These are phyloP conservation scores for Medicago arabica DNA, from an alignment of 306 rosid genomes.

Conservation along the genomic window DNA sequence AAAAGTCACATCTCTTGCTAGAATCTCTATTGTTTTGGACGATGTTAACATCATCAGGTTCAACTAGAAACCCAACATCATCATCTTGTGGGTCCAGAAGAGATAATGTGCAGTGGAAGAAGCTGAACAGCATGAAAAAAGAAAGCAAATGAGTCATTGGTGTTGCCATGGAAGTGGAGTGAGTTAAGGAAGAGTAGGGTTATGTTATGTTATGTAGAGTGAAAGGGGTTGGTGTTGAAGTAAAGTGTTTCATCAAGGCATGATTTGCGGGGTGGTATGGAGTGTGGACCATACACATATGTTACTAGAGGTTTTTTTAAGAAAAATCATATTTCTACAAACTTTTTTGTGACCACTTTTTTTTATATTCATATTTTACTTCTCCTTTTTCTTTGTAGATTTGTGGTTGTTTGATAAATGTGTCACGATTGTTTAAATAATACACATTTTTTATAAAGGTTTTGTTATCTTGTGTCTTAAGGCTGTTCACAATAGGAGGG, in stretches of 20 bases:
- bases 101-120: constrained; percentile 44
- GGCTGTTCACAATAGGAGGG: no score
- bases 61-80: constrained; percentile 55
- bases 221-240: constrained; percentile 33
- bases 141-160: constrained; percentile 40
- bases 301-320: no score
- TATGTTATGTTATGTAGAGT: constrained; percentile 43
- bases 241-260: constrained; percentile 55
- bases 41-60: constrained; percentile 59
- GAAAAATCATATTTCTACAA: no score
- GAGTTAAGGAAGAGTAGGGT: neutral
- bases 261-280: constrained; percentile 57
- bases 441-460: no score
- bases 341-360: no score
- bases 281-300: constrained; percentile 40
- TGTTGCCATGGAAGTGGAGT: constrained; percentile 57
- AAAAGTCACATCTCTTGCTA: constrained; percentile 57
- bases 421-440: no score
- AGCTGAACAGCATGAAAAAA: constrained; percentile 42
- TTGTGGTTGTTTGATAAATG: no score
- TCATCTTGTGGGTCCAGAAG: constrained; percentile 45
- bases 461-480: no score
- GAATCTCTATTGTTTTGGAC: constrained; percentile 54
- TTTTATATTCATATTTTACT: no score
- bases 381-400: no score